Base-by-base conservation (phyloP, 2,329 filamentous ascomycete species). In the Phyllosticta citriasiana region DNA sequence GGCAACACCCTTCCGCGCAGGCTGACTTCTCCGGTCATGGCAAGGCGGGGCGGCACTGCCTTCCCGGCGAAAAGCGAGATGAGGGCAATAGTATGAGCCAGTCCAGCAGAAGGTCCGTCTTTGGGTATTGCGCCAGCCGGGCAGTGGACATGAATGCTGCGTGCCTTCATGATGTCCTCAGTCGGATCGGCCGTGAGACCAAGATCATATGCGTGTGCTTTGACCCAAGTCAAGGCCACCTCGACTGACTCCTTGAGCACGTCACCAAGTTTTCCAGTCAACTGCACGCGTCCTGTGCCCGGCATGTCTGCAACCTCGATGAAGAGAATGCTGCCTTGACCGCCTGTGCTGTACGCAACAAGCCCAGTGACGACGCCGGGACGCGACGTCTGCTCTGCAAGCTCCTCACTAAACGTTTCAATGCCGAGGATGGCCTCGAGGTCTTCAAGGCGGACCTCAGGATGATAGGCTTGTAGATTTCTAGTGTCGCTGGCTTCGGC, bases 221-320 rank as follows among this genome's bases (percentile, higher is more conserved):
- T 97, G 57, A 99, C 94, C 94, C 94, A 99, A 16, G 88, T 93
- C 35, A 97, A 81, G 10, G 94, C 94, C 22, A 99, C 94, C 74
- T 97, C 93, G 52, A 97, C 94, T 65, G 88, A 93, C 76, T 99
- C 94, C 76, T 97, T 97, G 63, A 99, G 84, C 30, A 99, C 94
- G 67, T 97, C 92, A 65, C 94, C 94, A 6, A 99, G 85, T 73
- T 96, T 97, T 64, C 94, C 94, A 1, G 94, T 99, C 26, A 99
- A 85, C 76, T 97, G 94, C 40, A 99, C 91, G 59, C 88, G 87
- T 35, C 94, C 94, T 61, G 84, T 87, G 53, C 94, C 94, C 0
- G 94, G 94, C 91, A 97, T 97, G 71, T 96, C 92, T 10, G 93
- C 91, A 53, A 97, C 91, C 76, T 99, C 94, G 68, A 99, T 99